phyloP scores from a whole-genome alignment of 805 yeast genomes.

The Ogataea ramenticola region DNA sequence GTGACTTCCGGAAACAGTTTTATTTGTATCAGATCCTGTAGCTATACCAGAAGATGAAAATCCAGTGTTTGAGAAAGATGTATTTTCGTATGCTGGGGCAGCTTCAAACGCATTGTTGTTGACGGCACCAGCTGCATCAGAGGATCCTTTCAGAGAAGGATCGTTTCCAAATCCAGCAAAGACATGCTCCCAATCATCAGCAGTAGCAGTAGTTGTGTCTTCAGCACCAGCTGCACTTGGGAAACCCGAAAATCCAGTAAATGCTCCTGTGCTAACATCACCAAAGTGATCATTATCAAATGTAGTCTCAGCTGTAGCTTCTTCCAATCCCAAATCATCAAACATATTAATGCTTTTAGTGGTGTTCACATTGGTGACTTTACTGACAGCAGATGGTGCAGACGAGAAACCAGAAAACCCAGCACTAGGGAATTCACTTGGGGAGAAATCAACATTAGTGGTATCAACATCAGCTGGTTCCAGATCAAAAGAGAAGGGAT shows the following conservation, averaged over 20 bases:
- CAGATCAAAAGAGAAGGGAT: constrained; percentile 16
- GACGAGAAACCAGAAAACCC: too few species aligned
- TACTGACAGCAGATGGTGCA: not conserved
- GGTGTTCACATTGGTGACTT: too few species aligned
- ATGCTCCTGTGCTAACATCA: constrained; percentile 24
- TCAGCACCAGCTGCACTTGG: constrained; percentile 9
- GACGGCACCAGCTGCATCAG: constrained; percentile 6
- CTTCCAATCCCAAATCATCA: constrained; percentile 30
- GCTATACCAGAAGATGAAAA: not conserved
- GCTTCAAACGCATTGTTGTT: constrained; percentile 10
- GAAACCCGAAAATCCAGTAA: constrained; percentile 20
- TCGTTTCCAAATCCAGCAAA: constrained; percentile 82
- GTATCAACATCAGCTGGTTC: constrained; percentile 10
- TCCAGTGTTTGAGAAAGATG: not conserved
- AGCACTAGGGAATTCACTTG: too few species aligned
- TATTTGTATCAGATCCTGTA: not conserved
- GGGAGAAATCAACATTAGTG: constrained; percentile 14
- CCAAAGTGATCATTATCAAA: constrained; percentile 30
- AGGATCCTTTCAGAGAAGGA: constrained; percentile 14
- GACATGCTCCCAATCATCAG: constrained; percentile 90
- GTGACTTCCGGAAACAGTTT: not conserved
- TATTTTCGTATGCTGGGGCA: constrained; percentile 1
- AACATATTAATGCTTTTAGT: constrained; percentile 16
- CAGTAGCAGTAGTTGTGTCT: constrained; percentile 23
- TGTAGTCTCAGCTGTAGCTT: constrained; percentile 20